Evolutionary conservation across 768 basidiomycete species (phyloP).

Genomic region (Suillus variegatus): DNA sequence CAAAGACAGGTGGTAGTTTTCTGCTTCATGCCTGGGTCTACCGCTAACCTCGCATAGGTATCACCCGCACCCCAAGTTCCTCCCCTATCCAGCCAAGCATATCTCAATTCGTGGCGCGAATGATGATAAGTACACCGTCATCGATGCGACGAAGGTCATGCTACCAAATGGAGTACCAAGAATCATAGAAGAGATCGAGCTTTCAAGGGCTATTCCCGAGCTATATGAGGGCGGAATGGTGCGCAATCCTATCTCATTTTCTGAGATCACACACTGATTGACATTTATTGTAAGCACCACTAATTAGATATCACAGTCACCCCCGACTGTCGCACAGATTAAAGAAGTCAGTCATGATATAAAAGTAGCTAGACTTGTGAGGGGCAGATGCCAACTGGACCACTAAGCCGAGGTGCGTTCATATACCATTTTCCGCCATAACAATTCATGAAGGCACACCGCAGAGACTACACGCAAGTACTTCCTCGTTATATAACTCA

Average conservation of each 20-base stretch:
- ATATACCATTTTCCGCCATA: neutral
- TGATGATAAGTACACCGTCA: constrained; percentile 79
- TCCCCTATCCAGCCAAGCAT: constrained; percentile 74
- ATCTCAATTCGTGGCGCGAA: constrained; percentile 75
- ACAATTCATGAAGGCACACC: neutral
- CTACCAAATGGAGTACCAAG: constrained; percentile 24
- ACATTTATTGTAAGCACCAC: constrained; percentile 64
- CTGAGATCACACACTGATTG: constrained; percentile 23
- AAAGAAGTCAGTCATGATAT: constrained; percentile 81
- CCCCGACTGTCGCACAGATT: constrained; percentile 44
- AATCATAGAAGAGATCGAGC: constrained; percentile 80
- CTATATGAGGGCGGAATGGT: constrained; percentile 89
- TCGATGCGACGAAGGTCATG: constrained; percentile 56
- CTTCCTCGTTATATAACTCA: neutral
- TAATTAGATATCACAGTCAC: neutral
- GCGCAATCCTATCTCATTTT: constrained; percentile 18
- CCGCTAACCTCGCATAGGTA: constrained; percentile 52
- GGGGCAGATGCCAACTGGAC: constrained; percentile 84
- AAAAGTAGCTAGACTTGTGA: constrained; percentile 66
- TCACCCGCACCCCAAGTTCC: constrained; percentile 75
- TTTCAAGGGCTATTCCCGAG: constrained; percentile 83
- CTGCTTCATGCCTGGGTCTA: neutral
- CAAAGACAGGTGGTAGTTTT: constrained; percentile 75
- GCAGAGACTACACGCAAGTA: constrained; percentile 74
- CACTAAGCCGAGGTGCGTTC: constrained; percentile 63